Evolutionary conservation across 495 filamentous ascomycete species (phyloP), one percentile per base, ranked within the genome.

Genomic region (Viridothelium virens): DNA sequence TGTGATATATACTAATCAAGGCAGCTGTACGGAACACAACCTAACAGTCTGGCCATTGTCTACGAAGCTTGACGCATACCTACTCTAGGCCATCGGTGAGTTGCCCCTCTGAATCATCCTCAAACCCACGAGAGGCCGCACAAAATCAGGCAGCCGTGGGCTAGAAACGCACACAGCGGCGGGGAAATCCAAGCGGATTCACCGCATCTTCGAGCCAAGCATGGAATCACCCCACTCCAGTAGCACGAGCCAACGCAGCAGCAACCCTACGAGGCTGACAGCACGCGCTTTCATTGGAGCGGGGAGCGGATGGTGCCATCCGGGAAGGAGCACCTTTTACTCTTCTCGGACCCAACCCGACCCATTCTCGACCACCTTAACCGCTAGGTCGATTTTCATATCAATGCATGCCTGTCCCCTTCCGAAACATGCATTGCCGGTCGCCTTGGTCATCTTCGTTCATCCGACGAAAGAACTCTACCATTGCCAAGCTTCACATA

Each of bases 131-230:
- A 36, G 53, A 33, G 53, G 53, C 53, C 53, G 31, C 53, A 36
- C 25, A 59, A 59, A 59, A 59, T 36, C 18, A 59, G 53, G 53
- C 53, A 59, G 53, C 53, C 18, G 31, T 59, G 25, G 11, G 31
- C 53, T 31, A 59, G 31, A 53, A n/a, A 18, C 53, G 53, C 7
- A 31, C 25, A 36, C 7, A 33, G 31, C 5, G 36, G 53, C 53
- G 53, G 18, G 31, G 31, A 59, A 34, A 31, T 36, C 31, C 6
- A 11, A 14, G 3, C 53, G 41, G 41, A 33, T 59, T 59, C 53
- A 59, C 53, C 53, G 53, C 53, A 53, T 59, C 6, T 59, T 59
- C 53, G 5, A 18, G 36, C 31, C 53, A 10, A 33, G 53, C 53
- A 7, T 9, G 18, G 53, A 18, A 5, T 11, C 53, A 10, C 53